Evolutionary conservation across 2,329 filamentous ascomycete genomes (phyloP), one percentile per base, ranked within the genome.

Genomic region (Colletotrichum brevisporum): DNA sequence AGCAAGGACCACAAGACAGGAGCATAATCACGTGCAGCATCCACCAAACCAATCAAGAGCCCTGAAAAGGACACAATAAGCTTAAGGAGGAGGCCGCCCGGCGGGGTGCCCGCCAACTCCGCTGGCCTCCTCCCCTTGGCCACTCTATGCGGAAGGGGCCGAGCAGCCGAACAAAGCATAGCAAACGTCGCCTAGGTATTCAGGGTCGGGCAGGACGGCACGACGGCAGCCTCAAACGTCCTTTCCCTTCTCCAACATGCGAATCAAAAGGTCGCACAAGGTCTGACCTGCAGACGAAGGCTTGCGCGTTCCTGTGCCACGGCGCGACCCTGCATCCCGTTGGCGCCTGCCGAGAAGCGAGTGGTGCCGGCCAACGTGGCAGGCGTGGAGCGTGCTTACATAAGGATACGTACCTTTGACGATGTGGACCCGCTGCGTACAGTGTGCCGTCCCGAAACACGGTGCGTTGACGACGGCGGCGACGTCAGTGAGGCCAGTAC

Each of bases 401-500:
- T 9, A 36, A 36, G 31, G 4, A 3, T 36, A 36, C 31, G 31
- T 36, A 12, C 9, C 31, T 36, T 36, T 9, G 31, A 36, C 8
- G 16, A 63, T 58, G 59, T 21, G 65, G 59, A 51, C 36, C 60
- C 9, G 12, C 8, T 26, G 16, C 55, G 18, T 24, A 66, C 66
- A 55, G 54, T 59, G 50, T 53, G 18, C 21, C 0, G 0, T 4
- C 18, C 0, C 2, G 0, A 6, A 31, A 15, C 26, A 50, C 51
- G 13, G 21, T 51, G 41, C 60, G n/a, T 12, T n/a, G 16, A 41
- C 43, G 41, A 63, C 51, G 43, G n/a, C 61, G 48, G 24, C 66
- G 53, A 69, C 66, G 66, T 69, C 55, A 66, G 62, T 66, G 66
- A 69, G 63, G 66, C 62, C 47, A 51, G 36, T 39, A 64, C 53